phyloP scores from a whole-genome alignment of 1,284 basidiomycete species.

The Trichosporon asahii region DNA sequence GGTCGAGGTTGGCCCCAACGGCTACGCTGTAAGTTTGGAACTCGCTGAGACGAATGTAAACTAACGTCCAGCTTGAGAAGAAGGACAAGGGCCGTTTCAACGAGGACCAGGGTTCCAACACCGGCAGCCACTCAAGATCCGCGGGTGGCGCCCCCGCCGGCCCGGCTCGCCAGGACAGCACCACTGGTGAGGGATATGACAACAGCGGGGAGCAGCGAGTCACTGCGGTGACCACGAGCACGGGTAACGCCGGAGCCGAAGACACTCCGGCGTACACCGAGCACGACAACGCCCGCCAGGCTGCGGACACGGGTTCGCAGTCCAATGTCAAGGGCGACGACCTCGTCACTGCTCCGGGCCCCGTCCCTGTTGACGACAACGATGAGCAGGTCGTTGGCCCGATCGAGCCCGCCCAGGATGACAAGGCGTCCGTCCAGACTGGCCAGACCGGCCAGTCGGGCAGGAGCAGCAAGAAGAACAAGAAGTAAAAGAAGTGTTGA shows the following conservation, averaged over 20 bases:
- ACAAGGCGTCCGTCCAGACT: conserved; percentile 5
- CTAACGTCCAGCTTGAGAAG: conserved; percentile 43
- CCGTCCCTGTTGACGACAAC: conserved; percentile 53
- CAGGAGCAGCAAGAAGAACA: conserved; percentile 8
- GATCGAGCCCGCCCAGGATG: conserved; percentile 8
- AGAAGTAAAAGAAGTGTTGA: background rate
- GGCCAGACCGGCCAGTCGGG: conserved; percentile 1
- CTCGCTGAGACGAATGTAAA: background rate
- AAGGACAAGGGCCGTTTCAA: conserved; percentile 38
- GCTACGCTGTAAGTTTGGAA: conserved; percentile 64
- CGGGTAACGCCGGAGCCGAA: conserved; percentile 4
- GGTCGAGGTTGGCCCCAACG: conserved; percentile 62
- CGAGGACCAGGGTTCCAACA: conserved; percentile 10
- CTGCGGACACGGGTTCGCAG: background rate
- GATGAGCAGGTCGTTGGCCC: conserved; percentile 51
- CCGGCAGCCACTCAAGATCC: background rate
- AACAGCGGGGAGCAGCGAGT: conserved; percentile 5
- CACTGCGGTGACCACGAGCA: conserved; percentile 1
- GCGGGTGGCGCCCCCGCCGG: conserved; percentile 16
- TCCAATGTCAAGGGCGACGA: background rate
- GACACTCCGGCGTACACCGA: conserved; percentile 10
- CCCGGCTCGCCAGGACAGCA: conserved; percentile 7
- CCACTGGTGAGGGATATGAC: conserved; percentile 11
- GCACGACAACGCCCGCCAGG: background rate
- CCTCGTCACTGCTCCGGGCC: background rate